These are phyloP conservation scores for Hordeum pubiflorum DNA, from an alignment of 202 grass and related monocot species.

Conservation along the genomic window DNA sequence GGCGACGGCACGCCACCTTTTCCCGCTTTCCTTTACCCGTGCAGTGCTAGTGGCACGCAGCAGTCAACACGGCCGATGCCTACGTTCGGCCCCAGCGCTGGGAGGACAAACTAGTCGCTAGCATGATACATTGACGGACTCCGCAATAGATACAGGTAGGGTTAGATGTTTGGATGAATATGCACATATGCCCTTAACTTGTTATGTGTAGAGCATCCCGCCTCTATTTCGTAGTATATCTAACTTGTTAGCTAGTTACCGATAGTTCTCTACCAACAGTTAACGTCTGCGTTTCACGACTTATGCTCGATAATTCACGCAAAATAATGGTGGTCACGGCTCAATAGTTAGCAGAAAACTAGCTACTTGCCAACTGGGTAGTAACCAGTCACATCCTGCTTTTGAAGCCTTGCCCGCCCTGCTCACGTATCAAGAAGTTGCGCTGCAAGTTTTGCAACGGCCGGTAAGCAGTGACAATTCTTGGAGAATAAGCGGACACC, in stretches of 20 bases:
- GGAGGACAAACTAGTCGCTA: not conserved
- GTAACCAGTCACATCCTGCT: not conserved
- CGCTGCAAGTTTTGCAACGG: not conserved
- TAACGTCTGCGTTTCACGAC: not conserved
- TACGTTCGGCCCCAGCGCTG: not conserved
- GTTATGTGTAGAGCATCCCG: not conserved
- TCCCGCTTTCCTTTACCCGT: not conserved
- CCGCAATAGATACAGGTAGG: no score
- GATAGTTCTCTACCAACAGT: not conserved
- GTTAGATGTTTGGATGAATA: no score
- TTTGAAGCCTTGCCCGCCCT: not conserved
- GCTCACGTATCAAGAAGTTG: not conserved
- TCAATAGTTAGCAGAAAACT: not conserved
- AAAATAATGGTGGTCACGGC: not conserved
- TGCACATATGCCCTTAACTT: not conserved
- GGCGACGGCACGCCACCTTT: not conserved
- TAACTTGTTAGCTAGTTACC: not conserved
- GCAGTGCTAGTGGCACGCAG: not conserved
- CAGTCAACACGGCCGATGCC: conserved; percentile 6
- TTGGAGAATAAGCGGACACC: not conserved
- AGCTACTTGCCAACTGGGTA: not conserved
- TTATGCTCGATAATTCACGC: not conserved
- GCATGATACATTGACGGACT: not conserved
- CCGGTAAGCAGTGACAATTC: not conserved
- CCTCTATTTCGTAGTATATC: not conserved